Evolutionary conservation across 495 filamentous ascomycete species (phyloP).

Genomic region (Ascobolus immersus): DNA sequence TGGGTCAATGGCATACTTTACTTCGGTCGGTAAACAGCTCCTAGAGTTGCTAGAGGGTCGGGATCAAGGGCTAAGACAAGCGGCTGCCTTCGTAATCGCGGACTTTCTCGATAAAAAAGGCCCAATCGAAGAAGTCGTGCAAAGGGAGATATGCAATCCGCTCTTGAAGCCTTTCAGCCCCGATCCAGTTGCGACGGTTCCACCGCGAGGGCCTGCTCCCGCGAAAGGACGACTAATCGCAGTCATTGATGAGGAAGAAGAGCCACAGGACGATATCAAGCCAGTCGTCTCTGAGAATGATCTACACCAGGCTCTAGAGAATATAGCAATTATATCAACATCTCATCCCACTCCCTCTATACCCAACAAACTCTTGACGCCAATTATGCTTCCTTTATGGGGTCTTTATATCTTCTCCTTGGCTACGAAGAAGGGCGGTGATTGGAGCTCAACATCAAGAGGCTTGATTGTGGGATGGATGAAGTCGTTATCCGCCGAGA

Average conservation of each 20-base stretch:
- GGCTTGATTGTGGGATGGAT: neutral
- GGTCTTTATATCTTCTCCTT: constrained; percentile 24
- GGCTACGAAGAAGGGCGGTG: constrained; percentile 1
- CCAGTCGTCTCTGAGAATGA: constrained; percentile 8
- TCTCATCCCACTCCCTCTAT: constrained; percentile 34
- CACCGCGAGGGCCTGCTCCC: neutral
- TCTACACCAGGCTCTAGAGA: constrained; percentile 19
- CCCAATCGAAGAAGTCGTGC: constrained; percentile 25
- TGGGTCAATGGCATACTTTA: constrained; percentile 23
- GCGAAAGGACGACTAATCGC: constrained; percentile 2
- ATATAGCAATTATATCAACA: constrained; percentile 23
- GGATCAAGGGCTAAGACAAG: constrained; percentile 25
- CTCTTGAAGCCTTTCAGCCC: constrained; percentile 26
- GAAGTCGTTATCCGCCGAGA: neutral
- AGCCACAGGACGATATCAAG: neutral
- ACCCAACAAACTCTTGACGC: constrained; percentile 28
- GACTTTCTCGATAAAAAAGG: constrained; percentile 33
- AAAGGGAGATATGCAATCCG: constrained; percentile 28
- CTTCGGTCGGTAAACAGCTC: constrained; percentile 28
- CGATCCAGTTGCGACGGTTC: neutral
- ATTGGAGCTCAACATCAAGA: neutral
- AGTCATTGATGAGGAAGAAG: neutral
- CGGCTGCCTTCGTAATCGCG: constrained; percentile 32
- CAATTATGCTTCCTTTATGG: constrained; percentile 32
- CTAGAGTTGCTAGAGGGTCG: constrained; percentile 26